Base-by-base conservation (phyloP, 169 alveolate species). In the Plasmodium cynomolgi region DNA sequence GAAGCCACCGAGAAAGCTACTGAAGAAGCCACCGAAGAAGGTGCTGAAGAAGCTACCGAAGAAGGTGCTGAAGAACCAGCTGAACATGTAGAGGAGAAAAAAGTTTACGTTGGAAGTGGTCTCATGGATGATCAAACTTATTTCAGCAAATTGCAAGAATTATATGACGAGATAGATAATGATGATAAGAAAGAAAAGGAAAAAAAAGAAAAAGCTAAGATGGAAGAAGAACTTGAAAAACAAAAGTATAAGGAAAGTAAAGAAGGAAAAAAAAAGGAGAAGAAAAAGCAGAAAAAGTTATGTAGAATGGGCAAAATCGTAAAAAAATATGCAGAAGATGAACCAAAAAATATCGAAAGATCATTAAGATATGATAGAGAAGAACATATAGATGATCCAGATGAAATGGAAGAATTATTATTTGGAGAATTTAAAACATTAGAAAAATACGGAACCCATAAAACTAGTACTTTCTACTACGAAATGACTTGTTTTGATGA, bases 401-500 rank as follows among this genome's bases (percentile, higher is more conserved):
- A 33, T 34, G 23, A 75, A 34, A 9, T 33, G 56, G 58, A 75
- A n/a, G 23, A 75, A 2, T 33, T 75, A 34, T 6, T 75, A 23
- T 75, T 34, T 75, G 37, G 37, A 9, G 83, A 34, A 15, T 31
- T 34, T 34, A 11, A 75, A 2, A 15, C n/a, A 31, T 5, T 17
- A 11, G 29, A 34, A 6, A 34, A 75, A 31, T 17, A 17, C n/a
- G 68, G 83, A 8, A 11, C 62, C 3, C 47, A 6, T 13, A 75
- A 41, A 31, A 34, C 68, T 8, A 34, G 83, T 23, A 33, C 68
- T 11, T 75, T 31, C 41, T 29, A n/a, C 41, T 75, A 33, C 41
- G 68, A 75, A 77, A 39, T 77, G 58, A 8, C 71, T 2, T 34
- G 31, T 77, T 77, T 77, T 39, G 84, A 77, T 7, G 84, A 77